phyloP scores from a whole-genome alignment of 2,329 filamentous ascomycete species.

The Fusarium avenaceum region DNA sequence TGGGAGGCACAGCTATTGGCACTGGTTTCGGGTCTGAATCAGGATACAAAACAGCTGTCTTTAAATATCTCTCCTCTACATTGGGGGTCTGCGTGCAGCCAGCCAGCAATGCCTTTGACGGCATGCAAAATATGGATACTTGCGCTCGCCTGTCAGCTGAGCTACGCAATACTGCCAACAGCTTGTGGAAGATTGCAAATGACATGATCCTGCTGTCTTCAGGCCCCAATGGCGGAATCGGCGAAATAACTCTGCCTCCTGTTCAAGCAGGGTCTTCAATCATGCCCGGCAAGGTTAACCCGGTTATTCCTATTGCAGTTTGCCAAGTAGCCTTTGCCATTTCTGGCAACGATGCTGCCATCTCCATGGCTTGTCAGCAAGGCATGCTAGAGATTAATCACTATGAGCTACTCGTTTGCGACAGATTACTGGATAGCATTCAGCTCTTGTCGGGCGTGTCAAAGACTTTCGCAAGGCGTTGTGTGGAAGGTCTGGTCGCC shows the following conservation, averaged over 20 bases:
- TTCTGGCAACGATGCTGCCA: slow-evolving; percentile 2
- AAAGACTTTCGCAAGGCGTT: slow-evolving; percentile 9
- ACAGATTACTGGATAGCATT: slow-evolving; percentile 8
- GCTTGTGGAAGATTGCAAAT: slow-evolving; percentile 18
- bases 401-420: slow-evolving; percentile 8
- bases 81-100: neutral
- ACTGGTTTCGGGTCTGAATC: slow-evolving; percentile 7
- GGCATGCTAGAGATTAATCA: slow-evolving; percentile 17
- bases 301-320: slow-evolving; percentile 8
- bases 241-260: slow-evolving; percentile 5
- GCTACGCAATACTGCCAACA: slow-evolving; percentile 14
- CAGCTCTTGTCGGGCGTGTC: neutral
- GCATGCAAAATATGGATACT: slow-evolving; percentile 16
- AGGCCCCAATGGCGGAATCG: slow-evolving; percentile 2
- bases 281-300: slow-evolving; percentile 17
- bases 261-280: slow-evolving; percentile 12
- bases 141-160: slow-evolving; percentile 11
- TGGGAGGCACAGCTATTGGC: slow-evolving; percentile 17
- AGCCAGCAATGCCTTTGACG: slow-evolving; percentile 3
- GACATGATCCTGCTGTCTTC: slow-evolving; percentile 14
- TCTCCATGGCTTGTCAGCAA: slow-evolving; percentile 13
- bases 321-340: slow-evolving; percentile 10
- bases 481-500: slow-evolving; percentile 4
- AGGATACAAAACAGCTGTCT: slow-evolving; percentile 3
- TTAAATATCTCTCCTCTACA: neutral